Evolutionary conservation across 108 stramenopile species (phyloP).

Genomic region (Stephanodiscus triporus): DNA sequence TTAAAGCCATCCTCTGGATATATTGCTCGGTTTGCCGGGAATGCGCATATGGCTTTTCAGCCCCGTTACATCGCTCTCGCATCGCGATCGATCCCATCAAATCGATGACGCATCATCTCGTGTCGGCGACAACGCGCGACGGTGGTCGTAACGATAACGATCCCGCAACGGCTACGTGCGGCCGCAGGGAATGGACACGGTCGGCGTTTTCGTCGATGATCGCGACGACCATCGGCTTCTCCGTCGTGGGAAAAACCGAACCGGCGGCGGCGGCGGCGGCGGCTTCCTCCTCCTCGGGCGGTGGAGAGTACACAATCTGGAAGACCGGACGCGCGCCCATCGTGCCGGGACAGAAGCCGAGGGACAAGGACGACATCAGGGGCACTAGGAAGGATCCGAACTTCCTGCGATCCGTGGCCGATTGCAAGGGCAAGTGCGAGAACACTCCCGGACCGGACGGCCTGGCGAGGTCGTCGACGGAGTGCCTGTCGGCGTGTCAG

Average conservation of each 20-base stretch:
- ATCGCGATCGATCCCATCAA: background rate
- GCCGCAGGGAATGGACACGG: slow-evolving; percentile 28
- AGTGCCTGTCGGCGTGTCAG: slow-evolving; percentile 83
- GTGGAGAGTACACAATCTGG: slow-evolving; percentile 29
- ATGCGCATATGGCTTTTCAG: slow-evolving; percentile 8
- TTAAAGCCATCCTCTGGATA: slow-evolving; percentile 18
- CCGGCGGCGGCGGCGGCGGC: slow-evolving; percentile 3
- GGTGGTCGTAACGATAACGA: background rate
- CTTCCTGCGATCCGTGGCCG: slow-evolving; percentile 77
- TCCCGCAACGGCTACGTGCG: background rate
- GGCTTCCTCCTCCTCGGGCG: slow-evolving; percentile 10
- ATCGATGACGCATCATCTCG: background rate
- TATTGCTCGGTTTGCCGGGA: background rate
- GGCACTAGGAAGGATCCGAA: slow-evolving; percentile 83
- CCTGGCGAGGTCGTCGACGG: slow-evolving; percentile 67
- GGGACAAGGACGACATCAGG: slow-evolving; percentile 64
- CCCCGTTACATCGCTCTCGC: background rate
- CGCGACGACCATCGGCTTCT: slow-evolving; percentile 3
- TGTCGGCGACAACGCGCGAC: background rate
- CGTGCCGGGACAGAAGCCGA: slow-evolving; percentile 72
- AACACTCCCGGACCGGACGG: slow-evolving; percentile 63
- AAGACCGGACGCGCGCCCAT: slow-evolving; percentile 62
- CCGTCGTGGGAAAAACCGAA: background rate
- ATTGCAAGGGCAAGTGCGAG: slow-evolving; percentile 75
- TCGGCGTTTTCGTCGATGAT: slow-evolving; percentile 1